Conservation (phyloP, 805 yeast species). For the Starmera quercuum region DNA sequence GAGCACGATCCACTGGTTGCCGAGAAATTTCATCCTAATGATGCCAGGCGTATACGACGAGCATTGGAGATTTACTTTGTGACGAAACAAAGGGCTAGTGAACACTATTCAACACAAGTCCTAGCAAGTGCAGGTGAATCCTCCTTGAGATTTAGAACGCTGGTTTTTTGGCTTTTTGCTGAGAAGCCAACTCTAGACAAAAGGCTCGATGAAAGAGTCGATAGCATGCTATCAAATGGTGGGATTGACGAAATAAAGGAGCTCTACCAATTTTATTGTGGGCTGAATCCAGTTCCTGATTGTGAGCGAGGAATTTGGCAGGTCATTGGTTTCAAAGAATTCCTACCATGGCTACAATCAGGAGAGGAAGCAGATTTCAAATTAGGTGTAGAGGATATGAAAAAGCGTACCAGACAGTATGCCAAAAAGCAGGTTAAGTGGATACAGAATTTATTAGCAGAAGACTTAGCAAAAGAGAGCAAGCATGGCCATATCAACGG, state of each 20-base stretch:
- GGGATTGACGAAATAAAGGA: slow-evolving; percentile 62
- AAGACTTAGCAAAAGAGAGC: slow-evolving; percentile 45
- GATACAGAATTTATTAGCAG: slow-evolving; percentile 66
- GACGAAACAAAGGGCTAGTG: slow-evolving; percentile 64
- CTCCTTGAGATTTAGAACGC: slow-evolving; percentile 47
- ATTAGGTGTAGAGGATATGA: slow-evolving; percentile 69
- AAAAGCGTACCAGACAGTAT: slow-evolving; percentile 74
- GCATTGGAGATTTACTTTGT: slow-evolving; percentile 73
- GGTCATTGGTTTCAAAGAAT: slow-evolving; percentile 90
- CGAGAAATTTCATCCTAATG: slow-evolving; percentile 86
- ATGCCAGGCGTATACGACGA: slow-evolving; percentile 66
- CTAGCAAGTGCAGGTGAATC: slow-evolving; percentile 33
- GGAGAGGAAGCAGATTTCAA: slow-evolving; percentile 11
- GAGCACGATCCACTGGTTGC: slow-evolving; percentile 66
- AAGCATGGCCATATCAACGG: slow-evolving; percentile 43
- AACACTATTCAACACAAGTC: slow-evolving; percentile 57
- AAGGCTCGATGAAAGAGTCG: slow-evolving; percentile 75
- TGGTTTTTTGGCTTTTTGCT: slow-evolving; percentile 80
- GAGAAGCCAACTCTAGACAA: slow-evolving; percentile 46
- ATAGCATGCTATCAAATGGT: slow-evolving; percentile 68
- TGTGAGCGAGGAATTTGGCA: slow-evolving; percentile 83
- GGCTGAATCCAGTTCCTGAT: slow-evolving; percentile 32
- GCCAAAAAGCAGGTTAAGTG: slow-evolving; percentile 87
- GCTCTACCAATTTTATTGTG: slow-evolving; percentile 39
- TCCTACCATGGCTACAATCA: slow-evolving; percentile 56